Evolutionary conservation across 2,329 filamentous ascomycete species (phyloP).

Genomic region (Curvularia spicifera): DNA sequence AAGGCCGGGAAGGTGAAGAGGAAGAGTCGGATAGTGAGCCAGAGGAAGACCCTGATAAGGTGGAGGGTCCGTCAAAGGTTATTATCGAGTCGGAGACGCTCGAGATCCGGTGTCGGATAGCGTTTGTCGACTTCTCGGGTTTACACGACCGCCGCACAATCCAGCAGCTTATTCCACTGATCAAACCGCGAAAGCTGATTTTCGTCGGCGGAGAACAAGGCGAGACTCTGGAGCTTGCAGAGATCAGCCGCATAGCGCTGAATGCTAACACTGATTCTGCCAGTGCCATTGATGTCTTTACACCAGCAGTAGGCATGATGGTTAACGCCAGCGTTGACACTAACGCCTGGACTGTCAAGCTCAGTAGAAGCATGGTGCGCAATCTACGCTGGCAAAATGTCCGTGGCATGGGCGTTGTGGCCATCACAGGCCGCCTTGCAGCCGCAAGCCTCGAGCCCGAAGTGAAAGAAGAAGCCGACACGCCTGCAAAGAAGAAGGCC

Average conservation of each 20-base stretch:
- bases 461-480: constrained; percentile 48
- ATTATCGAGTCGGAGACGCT: constrained; percentile 69
- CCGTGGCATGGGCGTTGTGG: constrained; percentile 85
- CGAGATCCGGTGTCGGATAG: constrained; percentile 74
- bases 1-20: constrained; percentile 32
- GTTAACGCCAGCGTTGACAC: constrained; percentile 96
- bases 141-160: constrained; percentile 92
- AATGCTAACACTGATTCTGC: constrained; percentile 54
- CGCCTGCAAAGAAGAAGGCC: constrained; percentile 60
- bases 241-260: constrained; percentile 76
- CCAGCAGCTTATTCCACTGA: constrained; percentile 92
- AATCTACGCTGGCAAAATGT: constrained; percentile 95
- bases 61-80: constrained; percentile 76
- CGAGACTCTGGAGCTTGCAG: constrained; percentile 76
- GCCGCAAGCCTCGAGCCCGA: constrained; percentile 52
- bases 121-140: constrained; percentile 89
- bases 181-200: constrained; percentile 92
- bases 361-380: constrained; percentile 83
- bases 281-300: constrained; percentile 72
- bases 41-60: constrained; percentile 60
- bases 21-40: constrained; percentile 55
- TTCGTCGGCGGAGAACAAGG: constrained; percentile 80
- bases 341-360: constrained; percentile 93
- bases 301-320: constrained; percentile 72
- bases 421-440: constrained; percentile 78